Base-by-base conservation (phyloP, 2,329 filamentous ascomycete genomes). In the Trichoderma polysporum region DNA sequence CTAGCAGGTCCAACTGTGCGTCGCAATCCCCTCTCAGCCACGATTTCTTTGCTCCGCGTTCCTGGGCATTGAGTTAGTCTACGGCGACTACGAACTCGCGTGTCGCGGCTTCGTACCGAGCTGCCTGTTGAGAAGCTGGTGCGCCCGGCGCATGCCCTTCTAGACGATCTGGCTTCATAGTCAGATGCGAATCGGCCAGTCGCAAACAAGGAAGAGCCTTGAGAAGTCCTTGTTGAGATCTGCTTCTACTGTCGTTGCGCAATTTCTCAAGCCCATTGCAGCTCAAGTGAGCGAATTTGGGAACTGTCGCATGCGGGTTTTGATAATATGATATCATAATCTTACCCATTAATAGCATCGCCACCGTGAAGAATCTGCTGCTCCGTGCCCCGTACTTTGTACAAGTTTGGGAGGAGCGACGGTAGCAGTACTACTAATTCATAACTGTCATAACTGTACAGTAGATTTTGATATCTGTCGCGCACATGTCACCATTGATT, bases 251-350 rank as follows among this genome's bases (percentile, higher is more conserved):
- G 10, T n/a, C 39, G 31, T 33, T 54, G 60, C 35, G 37, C 50
- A 54, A 53, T 31, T 31, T 53, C 15, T 15, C 19, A 45, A 29
- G 10, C 39, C 50, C 60, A 12, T 22, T 27, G 60, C 33, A 25
- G 31, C 19, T 35, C 60, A 47, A 56, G 22, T 64, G 50, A 54
- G 60, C 50, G 60, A 54, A 60, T 62, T 53, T 39, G 59, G 56
- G 25, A 7, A 19, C 10, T 31, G 39, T 25, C 39, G 25, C 54
- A 27, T 39, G 45, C 58, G 33, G 50, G 27, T n/a, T 33, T 45
- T 31, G 39, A 41, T 35, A 37, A 45, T 29, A 64, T 64, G 60
- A 64, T 64, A 64, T 64, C 60, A 64, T 54, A 64, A 22, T 47
- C 60, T 64, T 54, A 54, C 31, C 47, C 58, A 39, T 29, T 59